phyloP scores from a whole-genome alignment of 768 basidiomycete genomes.

The Suillus weaverae region DNA sequence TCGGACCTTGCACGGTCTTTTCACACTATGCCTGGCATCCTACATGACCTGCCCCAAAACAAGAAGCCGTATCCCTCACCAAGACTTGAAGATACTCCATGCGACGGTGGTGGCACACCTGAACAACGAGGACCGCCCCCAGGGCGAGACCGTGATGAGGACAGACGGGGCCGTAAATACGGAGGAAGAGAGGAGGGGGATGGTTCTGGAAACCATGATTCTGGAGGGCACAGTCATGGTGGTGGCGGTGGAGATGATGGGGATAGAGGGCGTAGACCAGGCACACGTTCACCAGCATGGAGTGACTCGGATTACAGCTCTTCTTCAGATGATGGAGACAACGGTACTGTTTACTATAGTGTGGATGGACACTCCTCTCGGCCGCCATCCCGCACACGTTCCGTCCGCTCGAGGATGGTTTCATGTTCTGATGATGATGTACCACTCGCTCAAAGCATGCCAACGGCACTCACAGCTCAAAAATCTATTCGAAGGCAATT shows the following conservation, averaged over 20 bases:
- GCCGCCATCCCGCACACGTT: conserved; percentile 22
- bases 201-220: conserved; percentile 20
- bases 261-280: conserved; percentile 34
- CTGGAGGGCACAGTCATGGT: conserved; percentile 27
- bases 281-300: conserved; percentile 34
- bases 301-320: conserved; percentile 35
- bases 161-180: conserved; percentile 13
- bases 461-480: conserved; percentile 81
- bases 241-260: conserved; percentile 43
- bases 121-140: conserved; percentile 16
- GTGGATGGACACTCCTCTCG: conserved; percentile 31
- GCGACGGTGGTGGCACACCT: conserved; percentile 21
- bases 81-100: conserved; percentile 13
- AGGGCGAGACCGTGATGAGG: conserved; percentile 9
- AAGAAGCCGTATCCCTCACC: conserved; percentile 3
- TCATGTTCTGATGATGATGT: conserved; percentile 67
- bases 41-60: conserved; percentile 5
- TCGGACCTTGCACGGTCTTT: conserved; percentile 48
- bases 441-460: conserved; percentile 80
- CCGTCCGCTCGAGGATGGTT: conserved; percentile 20
- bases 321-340: conserved; percentile 45
- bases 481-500: conserved; percentile 74
- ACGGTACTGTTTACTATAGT: conserved; percentile 43
- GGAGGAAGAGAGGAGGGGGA: conserved; percentile 13
- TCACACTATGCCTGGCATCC: conserved; percentile 29